Conservation (phyloP, 202 grass and related monocot genomes). For the Panicum hallii region DNA sequence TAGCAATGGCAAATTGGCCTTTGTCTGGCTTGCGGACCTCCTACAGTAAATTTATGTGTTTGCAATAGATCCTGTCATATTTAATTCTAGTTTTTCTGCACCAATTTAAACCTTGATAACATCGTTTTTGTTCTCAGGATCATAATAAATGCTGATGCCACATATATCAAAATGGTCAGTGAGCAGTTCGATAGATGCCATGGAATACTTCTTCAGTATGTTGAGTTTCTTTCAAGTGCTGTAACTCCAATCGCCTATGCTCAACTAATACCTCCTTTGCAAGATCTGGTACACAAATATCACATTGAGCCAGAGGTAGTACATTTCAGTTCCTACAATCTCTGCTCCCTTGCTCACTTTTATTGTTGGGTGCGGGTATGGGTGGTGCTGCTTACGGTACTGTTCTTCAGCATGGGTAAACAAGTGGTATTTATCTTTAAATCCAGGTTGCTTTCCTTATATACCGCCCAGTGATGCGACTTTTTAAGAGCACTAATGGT, state of each 20-base stretch:
- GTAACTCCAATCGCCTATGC: constrained; percentile 73
- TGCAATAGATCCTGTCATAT: constrained; percentile 29
- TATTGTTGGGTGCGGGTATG: not conserved
- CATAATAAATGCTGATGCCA: constrained; percentile 89
- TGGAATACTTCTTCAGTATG: constrained; percentile 95
- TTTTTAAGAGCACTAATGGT: constrained; percentile 70
- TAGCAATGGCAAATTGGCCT: not conserved
- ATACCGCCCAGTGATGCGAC: constrained; percentile 98
- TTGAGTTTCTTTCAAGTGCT: constrained; percentile 93
- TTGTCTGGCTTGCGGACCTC: not conserved
- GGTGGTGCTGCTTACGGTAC: not conserved
- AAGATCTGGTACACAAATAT: constrained; percentile 88
- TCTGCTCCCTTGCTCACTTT: not conserved
- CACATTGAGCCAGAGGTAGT: constrained; percentile 97
- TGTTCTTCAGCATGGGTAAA: constrained; percentile 24
- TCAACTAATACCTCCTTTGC: constrained; percentile 83
- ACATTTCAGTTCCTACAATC: not conserved
- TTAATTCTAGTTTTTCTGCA: constrained; percentile 40
- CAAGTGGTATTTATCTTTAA: constrained; percentile 17
- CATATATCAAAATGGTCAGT: constrained; percentile 99
- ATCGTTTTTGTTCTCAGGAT: constrained; percentile 59
- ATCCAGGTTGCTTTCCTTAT: constrained; percentile 97
- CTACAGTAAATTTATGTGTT: constrained; percentile 23
- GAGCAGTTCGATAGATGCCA: constrained; percentile 99
- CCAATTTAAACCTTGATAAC: constrained; percentile 32